A percentile compares a stretch with the other conserved stretches of the same genome.
Conservation (phyloP, 2,329 filamentous ascomycete species). For the Bipolaris sorokiniana region DNA sequence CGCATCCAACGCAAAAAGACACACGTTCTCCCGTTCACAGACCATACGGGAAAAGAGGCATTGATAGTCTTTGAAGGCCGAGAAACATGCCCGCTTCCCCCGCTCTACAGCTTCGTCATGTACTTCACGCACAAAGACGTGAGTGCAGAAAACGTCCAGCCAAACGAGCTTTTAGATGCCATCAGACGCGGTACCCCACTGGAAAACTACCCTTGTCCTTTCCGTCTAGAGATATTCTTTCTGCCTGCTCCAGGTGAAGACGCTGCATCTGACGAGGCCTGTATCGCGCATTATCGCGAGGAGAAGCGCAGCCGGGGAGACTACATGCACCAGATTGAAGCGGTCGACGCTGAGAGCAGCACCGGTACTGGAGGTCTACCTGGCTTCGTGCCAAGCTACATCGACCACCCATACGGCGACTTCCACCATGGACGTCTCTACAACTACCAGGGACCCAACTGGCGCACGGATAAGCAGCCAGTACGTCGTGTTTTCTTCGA, state of each 20-base stretch:
- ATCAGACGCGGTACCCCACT: not conserved
- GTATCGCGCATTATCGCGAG: not conserved
- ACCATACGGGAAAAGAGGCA: constrained; percentile 13
- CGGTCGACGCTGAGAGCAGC: not conserved
- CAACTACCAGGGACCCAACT: not conserved
- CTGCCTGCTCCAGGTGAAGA: not conserved
- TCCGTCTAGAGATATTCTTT: not conserved
- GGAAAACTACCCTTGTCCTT: not conserved
- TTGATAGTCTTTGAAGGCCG: constrained; percentile 13
- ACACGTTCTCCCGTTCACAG: constrained; percentile 19
- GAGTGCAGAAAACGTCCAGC: constrained; percentile 15
- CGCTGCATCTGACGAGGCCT: not conserved
- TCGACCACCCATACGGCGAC: not conserved
- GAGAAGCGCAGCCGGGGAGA: constrained; percentile 2
- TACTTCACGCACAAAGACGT: constrained; percentile 20
- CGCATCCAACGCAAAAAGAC: constrained; percentile 17
- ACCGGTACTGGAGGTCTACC: not conserved
- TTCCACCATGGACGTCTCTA: not conserved
- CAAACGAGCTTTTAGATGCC: constrained; percentile 10
- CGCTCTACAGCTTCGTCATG: constrained; percentile 18
- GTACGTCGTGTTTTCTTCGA: not conserved
- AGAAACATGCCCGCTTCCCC: constrained; percentile 18
- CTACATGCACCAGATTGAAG: not conserved
- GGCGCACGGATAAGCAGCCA: not conserved
- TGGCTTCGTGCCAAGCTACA: not conserved